Conservation (phyloP, 2,329 filamentous ascomycete species). For the Pseudopyrenochaeta lycopersici region DNA sequence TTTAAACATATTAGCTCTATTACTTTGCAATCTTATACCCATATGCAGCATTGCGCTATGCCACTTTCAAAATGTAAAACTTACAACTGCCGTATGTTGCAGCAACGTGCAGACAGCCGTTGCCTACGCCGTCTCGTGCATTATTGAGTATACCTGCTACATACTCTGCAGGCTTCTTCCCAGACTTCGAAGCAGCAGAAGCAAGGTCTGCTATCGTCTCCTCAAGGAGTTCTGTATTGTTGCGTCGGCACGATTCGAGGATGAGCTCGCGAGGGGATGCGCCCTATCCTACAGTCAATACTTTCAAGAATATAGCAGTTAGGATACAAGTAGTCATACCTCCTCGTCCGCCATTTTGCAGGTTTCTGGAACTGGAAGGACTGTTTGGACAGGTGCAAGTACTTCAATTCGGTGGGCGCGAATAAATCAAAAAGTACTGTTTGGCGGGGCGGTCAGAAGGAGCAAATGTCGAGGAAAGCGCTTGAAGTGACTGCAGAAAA, state of each 20-base stretch:
- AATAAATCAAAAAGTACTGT: slow-evolving; percentile 10
- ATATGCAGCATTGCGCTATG: not conserved
- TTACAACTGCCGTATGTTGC: slow-evolving; percentile 85
- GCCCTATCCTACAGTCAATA: slow-evolving; percentile 65
- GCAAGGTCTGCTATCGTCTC: slow-evolving; percentile 71
- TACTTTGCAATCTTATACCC: not conserved
- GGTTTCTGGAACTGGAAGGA: not conserved
- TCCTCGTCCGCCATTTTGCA: slow-evolving; percentile 49
- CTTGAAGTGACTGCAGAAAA: not conserved
- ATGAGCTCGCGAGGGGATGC: slow-evolving; percentile 85
- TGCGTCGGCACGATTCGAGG: slow-evolving; percentile 90
- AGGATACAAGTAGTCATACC: not conserved
- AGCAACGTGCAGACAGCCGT: slow-evolving; percentile 88
- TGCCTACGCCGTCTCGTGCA: slow-evolving; percentile 85
- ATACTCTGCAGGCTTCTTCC: slow-evolving; percentile 63
- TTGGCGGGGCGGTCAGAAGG: slow-evolving; percentile 19
- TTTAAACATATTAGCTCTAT: slow-evolving; percentile 1
- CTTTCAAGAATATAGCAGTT: not conserved
- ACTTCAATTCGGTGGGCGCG: slow-evolving; percentile 7
- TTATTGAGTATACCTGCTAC: slow-evolving; percentile 84
- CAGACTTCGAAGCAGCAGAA: slow-evolving; percentile 55
- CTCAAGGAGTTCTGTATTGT: slow-evolving; percentile 86
- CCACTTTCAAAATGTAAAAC: slow-evolving; percentile 47
- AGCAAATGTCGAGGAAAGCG: slow-evolving; percentile 8
- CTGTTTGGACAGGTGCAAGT: not conserved